Percentiles rank a stretch among this genome's conserved stretches.
These are phyloP conservation scores for Gynochthodes officinalis DNA, from an alignment of 257 asterid species.

Conservation along the genomic window DNA sequence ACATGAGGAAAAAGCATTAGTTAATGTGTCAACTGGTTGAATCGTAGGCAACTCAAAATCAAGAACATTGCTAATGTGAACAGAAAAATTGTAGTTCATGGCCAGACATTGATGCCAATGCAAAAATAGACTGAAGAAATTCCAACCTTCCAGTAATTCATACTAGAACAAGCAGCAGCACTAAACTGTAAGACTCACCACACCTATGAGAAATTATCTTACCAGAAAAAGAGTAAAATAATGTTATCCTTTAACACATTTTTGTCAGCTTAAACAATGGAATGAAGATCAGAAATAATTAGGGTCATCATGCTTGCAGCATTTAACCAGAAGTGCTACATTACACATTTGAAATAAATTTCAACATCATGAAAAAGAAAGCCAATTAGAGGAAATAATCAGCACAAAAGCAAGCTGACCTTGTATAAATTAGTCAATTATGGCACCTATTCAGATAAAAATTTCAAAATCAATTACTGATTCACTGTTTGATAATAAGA, in stretches of 20 bases:
- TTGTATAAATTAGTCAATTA: background rate
- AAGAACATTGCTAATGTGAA: background rate
- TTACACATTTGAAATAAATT: background rate
- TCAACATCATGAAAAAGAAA: background rate
- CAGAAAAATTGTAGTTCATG: background rate
- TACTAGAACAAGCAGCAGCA: background rate
- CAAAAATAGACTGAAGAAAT: background rate
- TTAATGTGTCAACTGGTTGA: background rate
- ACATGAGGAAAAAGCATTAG: slow-evolving; percentile 10
- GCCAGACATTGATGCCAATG: background rate
- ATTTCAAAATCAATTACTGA: background rate
- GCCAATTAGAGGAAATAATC: background rate
- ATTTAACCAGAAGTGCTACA: background rate
- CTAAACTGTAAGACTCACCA: background rate
- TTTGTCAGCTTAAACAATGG: background rate
- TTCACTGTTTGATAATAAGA: background rate
- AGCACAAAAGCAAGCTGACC: background rate
- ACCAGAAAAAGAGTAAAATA: background rate
- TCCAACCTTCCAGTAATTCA: background rate
- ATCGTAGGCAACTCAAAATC: background rate
- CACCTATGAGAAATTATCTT: background rate
- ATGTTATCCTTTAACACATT: background rate
- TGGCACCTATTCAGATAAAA: background rate
- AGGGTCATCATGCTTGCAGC: background rate
- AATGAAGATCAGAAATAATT: background rate